phyloP scores from a whole-genome alignment of 2,329 filamentous ascomycete species.

The Phaeomoniella chlamydospora region DNA sequence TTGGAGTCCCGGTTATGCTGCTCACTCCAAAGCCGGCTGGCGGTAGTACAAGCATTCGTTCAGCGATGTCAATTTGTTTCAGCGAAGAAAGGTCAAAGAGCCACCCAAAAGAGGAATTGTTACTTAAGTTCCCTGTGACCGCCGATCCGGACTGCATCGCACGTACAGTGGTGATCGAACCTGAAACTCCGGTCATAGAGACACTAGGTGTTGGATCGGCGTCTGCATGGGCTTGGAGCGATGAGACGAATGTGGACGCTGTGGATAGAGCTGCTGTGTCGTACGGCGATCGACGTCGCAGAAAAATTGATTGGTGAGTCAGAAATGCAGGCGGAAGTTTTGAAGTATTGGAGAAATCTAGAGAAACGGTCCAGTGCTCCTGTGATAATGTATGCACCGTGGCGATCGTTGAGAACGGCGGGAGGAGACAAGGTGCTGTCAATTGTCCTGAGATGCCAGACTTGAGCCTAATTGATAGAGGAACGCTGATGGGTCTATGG shows the following conservation, averaged over 20 bases:
- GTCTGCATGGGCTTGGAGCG: constrained; percentile 59
- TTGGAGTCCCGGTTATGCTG: constrained; percentile 9
- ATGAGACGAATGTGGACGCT: constrained; percentile 50
- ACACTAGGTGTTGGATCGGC: constrained; percentile 15
- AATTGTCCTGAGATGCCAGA: constrained; percentile 19
- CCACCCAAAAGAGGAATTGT: constrained; percentile 47
- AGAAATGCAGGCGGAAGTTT: constrained; percentile 13
- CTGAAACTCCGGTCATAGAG: constrained; percentile 7
- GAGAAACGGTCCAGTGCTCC: constrained; percentile 66
- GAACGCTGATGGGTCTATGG: constrained; percentile 59
- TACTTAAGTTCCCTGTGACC: constrained; percentile 15
- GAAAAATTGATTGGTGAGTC: constrained; percentile 33
- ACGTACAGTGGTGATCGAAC: neutral
- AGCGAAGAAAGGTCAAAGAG: constrained; percentile 50
- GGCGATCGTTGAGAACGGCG: constrained; percentile 22
- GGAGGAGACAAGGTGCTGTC: constrained; percentile 43
- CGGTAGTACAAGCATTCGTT: constrained; percentile 47
- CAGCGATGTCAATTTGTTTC: constrained; percentile 44
- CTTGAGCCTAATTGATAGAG: constrained; percentile 51
- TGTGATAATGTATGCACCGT: constrained; percentile 27
- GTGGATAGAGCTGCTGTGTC: constrained; percentile 40
- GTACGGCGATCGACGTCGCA: constrained; percentile 54
- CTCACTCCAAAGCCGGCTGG: constrained; percentile 25
- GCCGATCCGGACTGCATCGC: constrained; percentile 6
- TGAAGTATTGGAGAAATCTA: constrained; percentile 54